Base-by-base conservation (phyloP, 176 grass and related monocot genomes). In the Juncus effusus region DNA sequence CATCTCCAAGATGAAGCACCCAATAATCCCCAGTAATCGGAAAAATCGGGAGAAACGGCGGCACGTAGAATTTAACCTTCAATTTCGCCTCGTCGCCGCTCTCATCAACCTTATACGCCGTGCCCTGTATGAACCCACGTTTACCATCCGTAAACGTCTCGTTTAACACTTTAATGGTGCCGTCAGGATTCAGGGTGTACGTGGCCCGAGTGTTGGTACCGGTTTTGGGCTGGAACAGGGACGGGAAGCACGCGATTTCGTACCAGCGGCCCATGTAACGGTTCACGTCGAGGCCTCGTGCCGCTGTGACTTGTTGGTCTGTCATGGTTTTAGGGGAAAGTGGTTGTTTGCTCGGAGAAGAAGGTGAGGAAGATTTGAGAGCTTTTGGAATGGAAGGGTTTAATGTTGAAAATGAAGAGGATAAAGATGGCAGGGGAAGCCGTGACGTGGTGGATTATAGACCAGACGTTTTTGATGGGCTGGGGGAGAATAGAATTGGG, bases 11-110 rank as follows among this genome's bases (percentile, higher is more conserved):
- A 73, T 88, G 77, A 74, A 96, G 82, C 47, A 96, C 87, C 85
- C 87, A 96, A 83, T 96, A 96, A 65, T 96, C 85, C 63, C 92
- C 85, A 36, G 54, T 56, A 77, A 96, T 78, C 66, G 92, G 92
- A 68, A 96, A 3, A 56, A 96, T 35, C 64, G 86, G 86, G 64
- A 90, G 86, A 77, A 90, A 79, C 58, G 85, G 89, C 42, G 89
- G 84, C 58, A 93, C 85, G 67, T 62, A 85, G 81, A 93, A 93
- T 39, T 58, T 80, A 56, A 94, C 90, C 73, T 65, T 83, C 72
- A 94, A 81, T 85, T 85, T 88, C 67, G 85, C 90, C 82, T 94
- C 85, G 67, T 94, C 79, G 76, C 73, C 64, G 38, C 35, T 40
- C 4, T 15, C 56, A 80, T 94, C 73, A 11, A 49, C 85, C 47